phyloP scores from a whole-genome alignment of 257 asterid genomes.

The Primulina huaijiensis region DNA sequence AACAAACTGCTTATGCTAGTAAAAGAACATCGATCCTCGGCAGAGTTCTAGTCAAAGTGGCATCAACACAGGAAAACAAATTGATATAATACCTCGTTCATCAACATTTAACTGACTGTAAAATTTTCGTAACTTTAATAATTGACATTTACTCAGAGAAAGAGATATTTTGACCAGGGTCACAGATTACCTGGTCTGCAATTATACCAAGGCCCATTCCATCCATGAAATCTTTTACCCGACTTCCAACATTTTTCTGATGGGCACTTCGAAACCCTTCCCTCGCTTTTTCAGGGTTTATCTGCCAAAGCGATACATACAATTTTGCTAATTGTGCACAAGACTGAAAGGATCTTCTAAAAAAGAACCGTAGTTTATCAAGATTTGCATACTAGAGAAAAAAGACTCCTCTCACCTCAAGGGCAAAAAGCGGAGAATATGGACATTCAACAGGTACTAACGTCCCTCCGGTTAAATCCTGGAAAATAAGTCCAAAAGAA shows the following conservation, averaged over 20 bases:
- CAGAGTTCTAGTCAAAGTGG: neutral
- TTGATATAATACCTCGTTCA: neutral
- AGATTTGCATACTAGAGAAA: constrained; percentile 17
- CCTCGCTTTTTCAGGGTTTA: constrained; percentile 93
- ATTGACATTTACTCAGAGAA: neutral
- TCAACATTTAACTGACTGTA: neutral
- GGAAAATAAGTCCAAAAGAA: constrained; percentile 20
- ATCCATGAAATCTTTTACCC: constrained; percentile 95
- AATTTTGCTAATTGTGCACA: constrained; percentile 25
- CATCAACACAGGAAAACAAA: neutral
- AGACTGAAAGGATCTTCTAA: constrained; percentile 3
- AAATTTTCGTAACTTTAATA: neutral
- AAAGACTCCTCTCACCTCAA: constrained; percentile 61
- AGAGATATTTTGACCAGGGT: constrained; percentile 5
- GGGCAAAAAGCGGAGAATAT: constrained; percentile 86
- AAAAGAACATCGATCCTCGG: neutral
- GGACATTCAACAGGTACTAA: constrained; percentile 94
- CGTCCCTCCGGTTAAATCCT: constrained; percentile 91
- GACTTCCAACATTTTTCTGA: constrained; percentile 75
- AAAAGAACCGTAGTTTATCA: constrained; percentile 18
- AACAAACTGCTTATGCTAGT: neutral
- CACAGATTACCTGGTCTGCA: constrained; percentile 78
- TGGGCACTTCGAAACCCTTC: constrained; percentile 74
- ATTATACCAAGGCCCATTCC: constrained; percentile 97
- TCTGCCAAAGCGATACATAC: constrained; percentile 46